Percentiles rank a stretch among this genome's conserved stretches.
Conservation (phyloP, 257 asterid species). For the Thymus quinquecostatus region DNA sequence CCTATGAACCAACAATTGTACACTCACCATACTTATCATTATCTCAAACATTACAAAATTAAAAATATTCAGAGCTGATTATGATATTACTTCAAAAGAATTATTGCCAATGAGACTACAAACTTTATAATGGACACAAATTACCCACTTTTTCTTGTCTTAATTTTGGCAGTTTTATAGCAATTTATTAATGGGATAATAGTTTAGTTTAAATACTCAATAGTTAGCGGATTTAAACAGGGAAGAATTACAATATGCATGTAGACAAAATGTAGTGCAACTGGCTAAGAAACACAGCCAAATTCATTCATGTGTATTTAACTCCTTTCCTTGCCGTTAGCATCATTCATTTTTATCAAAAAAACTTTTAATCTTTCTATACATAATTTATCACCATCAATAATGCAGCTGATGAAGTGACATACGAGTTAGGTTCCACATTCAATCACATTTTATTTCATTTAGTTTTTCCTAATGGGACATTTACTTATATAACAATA, state of each 20-base stretch:
- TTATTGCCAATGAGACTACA: slow-evolving; percentile 30
- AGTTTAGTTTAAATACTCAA: slow-evolving; percentile 26
- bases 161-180: not conserved
- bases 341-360: slow-evolving; percentile 11
- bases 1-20: slow-evolving; percentile 21
- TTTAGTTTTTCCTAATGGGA: not conserved
- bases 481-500: too few relatives aligned
- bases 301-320: slow-evolving; percentile 32
- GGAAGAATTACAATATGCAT: slow-evolving; percentile 13
- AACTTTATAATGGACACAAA: slow-evolving; percentile 29
- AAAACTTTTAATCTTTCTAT: not conserved
- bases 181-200: slow-evolving; percentile 13
- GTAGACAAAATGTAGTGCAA: slow-evolving; percentile 29
- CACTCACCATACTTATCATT: slow-evolving; percentile 36
- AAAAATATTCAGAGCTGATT: not conserved
- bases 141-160: slow-evolving; percentile 6
- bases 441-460: slow-evolving; percentile 34
- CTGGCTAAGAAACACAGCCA: slow-evolving; percentile 40
- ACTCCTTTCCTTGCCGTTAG: slow-evolving; percentile 14
- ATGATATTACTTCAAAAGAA: slow-evolving; percentile 28
- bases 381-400: slow-evolving; percentile 17
- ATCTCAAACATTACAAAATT: slow-evolving; percentile 27
- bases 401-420: slow-evolving; percentile 29
- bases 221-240: slow-evolving; percentile 14
- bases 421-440: slow-evolving; percentile 30